phyloP scores from a whole-genome alignment of 352 stramenopile species.

The Phytopythium cucurbitacearum region DNA sequence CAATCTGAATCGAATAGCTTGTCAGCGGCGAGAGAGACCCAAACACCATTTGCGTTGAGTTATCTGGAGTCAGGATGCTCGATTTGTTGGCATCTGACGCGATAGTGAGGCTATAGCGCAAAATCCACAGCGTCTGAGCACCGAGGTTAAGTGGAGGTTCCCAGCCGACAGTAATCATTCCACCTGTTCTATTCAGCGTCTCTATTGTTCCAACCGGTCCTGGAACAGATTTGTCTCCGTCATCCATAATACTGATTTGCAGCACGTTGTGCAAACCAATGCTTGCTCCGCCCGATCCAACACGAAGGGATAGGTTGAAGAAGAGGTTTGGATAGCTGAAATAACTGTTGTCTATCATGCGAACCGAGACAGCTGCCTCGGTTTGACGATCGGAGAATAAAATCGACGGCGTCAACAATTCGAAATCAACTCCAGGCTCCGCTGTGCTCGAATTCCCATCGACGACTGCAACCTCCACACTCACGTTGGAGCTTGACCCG shows the following conservation, averaged over 20 bases:
- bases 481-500: conserved; percentile 25
- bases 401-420: conserved; percentile 17
- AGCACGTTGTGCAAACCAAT: conserved; percentile 26
- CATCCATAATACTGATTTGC: conserved; percentile 34
- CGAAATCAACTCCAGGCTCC: conserved; percentile 20
- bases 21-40: conserved; percentile 20
- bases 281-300: conserved; percentile 18
- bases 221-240: conserved; percentile 42
- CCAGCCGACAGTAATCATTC: conserved; percentile 40
- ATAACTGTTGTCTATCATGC: conserved; percentile 33
- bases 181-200: conserved; percentile 30
- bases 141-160: conserved; percentile 39
- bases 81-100: conserved; percentile 3
- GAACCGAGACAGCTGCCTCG: conserved; percentile 15
- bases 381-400: conserved; percentile 33
- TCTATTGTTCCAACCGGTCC: conserved; percentile 16
- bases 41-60: conserved; percentile 26
- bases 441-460: conserved; percentile 11
- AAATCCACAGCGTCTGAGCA: conserved; percentile 28
- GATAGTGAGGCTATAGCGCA: conserved; percentile 32
- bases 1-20: conserved; percentile 29
- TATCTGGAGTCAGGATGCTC: conserved; percentile 21
- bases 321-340: conserved; percentile 49
- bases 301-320: conserved; percentile 29
- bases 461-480: conserved; percentile 19